phyloP scores from a whole-genome alignment of 1,139 yeast species.

The Taphrina deformans region DNA sequence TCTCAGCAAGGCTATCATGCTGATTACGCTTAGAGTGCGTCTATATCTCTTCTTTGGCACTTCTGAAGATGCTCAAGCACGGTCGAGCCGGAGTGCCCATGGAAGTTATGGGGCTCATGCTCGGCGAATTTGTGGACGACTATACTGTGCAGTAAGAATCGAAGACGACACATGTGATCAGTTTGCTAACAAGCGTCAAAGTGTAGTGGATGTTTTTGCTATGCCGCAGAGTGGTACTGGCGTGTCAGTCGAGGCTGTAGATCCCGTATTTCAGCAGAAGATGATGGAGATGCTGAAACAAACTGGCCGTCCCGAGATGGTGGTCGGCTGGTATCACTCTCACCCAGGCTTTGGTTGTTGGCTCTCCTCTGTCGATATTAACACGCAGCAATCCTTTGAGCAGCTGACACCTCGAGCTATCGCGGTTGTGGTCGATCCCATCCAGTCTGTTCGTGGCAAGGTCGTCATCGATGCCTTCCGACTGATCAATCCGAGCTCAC shows the following conservation, averaged over 20 bases:
- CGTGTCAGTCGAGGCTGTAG: constrained; percentile 98
- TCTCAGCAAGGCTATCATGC: neutral
- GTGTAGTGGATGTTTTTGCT: constrained; percentile 35
- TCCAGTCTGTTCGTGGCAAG: constrained; percentile 96
- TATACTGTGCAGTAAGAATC: constrained; percentile 65
- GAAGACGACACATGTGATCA: neutral
- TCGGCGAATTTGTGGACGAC: constrained; percentile 97
- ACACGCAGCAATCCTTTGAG: constrained; percentile 95
- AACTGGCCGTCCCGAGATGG: constrained; percentile 94
- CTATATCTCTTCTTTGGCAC: constrained; percentile 90
- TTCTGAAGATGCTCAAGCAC: constrained; percentile 55
- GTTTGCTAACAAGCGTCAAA: neutral
- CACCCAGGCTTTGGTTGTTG: constrained; percentile 99
- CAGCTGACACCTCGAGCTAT: constrained; percentile 93
- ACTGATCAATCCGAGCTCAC: constrained; percentile 79
- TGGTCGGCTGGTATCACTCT: constrained; percentile 98
- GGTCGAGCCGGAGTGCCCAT: constrained; percentile 94
- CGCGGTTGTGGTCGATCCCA: constrained; percentile 97
- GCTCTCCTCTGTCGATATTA: constrained; percentile 95
- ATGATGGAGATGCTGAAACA: constrained; percentile 99
- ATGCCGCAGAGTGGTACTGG: constrained; percentile 74
- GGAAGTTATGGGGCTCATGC: constrained; percentile 99
- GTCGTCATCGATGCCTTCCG: constrained; percentile 99
- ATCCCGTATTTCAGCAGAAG: constrained; percentile 95
- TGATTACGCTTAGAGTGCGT: constrained; percentile 23